phyloP scores from a whole-genome alignment of 495 filamentous ascomycete species.

The Thermochaetoides thermophila region DNA sequence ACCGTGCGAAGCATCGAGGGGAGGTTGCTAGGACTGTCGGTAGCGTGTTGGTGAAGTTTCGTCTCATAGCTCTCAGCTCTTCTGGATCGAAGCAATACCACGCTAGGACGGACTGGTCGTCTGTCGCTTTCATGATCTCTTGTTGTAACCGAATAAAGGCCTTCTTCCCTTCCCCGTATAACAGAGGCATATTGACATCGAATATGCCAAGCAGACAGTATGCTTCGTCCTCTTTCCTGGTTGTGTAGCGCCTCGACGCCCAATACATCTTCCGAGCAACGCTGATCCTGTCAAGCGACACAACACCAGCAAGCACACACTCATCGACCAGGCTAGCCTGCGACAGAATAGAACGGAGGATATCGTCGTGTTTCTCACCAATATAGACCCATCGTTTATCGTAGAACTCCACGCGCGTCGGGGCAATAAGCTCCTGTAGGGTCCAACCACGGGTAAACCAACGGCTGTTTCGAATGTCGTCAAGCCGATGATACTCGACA shows the following conservation, averaged over 20 bases:
- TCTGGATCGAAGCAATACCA: slow-evolving; percentile 6
- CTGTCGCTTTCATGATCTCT: slow-evolving; percentile 11
- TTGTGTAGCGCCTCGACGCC: slow-evolving; percentile 17
- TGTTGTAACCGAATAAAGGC: slow-evolving; percentile 17
- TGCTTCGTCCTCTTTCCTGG: slow-evolving; percentile 18
- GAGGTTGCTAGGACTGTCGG: background rate
- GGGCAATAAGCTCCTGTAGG: slow-evolving; percentile 18
- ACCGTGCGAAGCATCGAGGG: background rate
- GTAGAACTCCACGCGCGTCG: slow-evolving; percentile 11
- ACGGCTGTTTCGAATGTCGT: background rate
- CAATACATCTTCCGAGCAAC: slow-evolving; percentile 18
- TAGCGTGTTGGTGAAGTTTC: too few relatives aligned
- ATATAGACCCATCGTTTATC: slow-evolving; percentile 6
- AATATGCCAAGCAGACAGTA: slow-evolving; percentile 25
- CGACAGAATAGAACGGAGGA: background rate
- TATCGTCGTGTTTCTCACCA: slow-evolving; percentile 2
- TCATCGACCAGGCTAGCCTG: background rate
- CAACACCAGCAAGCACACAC: background rate
- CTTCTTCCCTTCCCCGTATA: slow-evolving; percentile 22
- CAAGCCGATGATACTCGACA: background rate
- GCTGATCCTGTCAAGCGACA: background rate
- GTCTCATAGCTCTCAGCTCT: background rate
- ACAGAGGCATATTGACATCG: slow-evolving; percentile 17
- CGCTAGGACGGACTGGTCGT: slow-evolving; percentile 19
- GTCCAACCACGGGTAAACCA: slow-evolving; percentile 30